Evolutionary conservation across 2,329 filamentous ascomycete genomes (phyloP).

Genomic region (Aspergillus novofumigatus): DNA sequence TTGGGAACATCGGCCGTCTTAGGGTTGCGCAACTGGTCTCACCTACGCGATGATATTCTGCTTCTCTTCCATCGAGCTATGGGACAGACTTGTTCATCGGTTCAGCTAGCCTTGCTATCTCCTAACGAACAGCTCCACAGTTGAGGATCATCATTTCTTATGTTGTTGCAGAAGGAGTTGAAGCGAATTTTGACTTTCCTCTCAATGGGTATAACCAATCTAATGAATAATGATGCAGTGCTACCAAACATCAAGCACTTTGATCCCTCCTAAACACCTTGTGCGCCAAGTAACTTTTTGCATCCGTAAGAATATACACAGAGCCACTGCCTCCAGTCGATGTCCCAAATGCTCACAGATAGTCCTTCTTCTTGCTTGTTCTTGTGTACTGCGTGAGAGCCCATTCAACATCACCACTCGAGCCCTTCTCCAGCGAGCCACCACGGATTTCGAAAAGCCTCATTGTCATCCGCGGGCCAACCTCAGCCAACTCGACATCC

Average conservation of each 20-base stretch:
- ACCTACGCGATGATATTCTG: not conserved
- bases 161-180: not conserved
- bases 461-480: constrained; percentile 97
- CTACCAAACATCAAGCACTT: constrained; percentile 19
- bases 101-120: too few relatives aligned
- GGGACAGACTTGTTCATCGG: too few relatives aligned
- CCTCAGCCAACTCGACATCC: constrained; percentile 81
- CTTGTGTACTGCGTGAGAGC: constrained; percentile 92
- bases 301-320: constrained; percentile 15
- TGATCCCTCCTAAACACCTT: constrained; percentile 25
- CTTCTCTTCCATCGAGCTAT: not conserved
- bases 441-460: constrained; percentile 86
- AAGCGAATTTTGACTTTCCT: not conserved
- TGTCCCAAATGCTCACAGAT: constrained; percentile 54
- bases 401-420: constrained; percentile 95
- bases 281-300: constrained; percentile 27
- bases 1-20: not conserved
- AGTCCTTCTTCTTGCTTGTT: constrained; percentile 92
- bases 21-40: not conserved
- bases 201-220: constrained; percentile 20
- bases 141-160: too few relatives aligned
- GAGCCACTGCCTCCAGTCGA: constrained; percentile 9
- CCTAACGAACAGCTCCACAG: too few relatives aligned
- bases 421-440: constrained; percentile 81
- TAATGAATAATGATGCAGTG: constrained; percentile 14